These are phyloP conservation scores for Thermothielavioides terrestris DNA, from an alignment of 495 filamentous ascomycete species.

Conservation along the genomic window DNA sequence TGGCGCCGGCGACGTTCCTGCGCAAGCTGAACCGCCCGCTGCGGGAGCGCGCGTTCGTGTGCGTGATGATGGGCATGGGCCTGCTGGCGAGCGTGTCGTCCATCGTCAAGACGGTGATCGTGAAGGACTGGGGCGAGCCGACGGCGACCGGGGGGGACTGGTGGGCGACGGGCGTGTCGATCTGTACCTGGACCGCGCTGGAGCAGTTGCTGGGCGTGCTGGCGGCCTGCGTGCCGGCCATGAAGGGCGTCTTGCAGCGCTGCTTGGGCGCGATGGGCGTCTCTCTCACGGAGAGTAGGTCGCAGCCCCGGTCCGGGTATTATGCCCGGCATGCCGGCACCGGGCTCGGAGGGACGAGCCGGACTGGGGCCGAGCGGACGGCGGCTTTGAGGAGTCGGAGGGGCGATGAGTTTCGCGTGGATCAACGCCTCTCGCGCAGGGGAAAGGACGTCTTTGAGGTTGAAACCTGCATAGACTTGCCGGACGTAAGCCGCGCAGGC, in stretches of 20 bases:
- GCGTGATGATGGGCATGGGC: constrained; percentile 23
- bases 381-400: constrained; percentile 2
- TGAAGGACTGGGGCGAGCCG: constrained; percentile 14
- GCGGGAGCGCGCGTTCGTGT: constrained; percentile 22
- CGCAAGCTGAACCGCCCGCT: constrained; percentile 21
- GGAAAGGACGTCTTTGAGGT: constrained; percentile 12
- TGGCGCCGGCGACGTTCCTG: constrained; percentile 18
- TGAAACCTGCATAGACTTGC: constrained; percentile 18
- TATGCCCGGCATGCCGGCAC: background rate
- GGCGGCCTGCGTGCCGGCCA: constrained; percentile 21
- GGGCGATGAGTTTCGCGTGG: background rate
- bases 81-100: constrained; percentile 15
- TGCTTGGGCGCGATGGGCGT: constrained; percentile 14
- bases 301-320: background rate
- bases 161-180: constrained; percentile 14
- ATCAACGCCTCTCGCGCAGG: background rate
- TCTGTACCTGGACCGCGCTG: constrained; percentile 19
- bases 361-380: background rate
- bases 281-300: constrained; percentile 10
- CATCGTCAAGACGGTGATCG: constrained; percentile 21
- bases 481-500: constrained; percentile 8
- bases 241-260: constrained; percentile 16
- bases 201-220: constrained; percentile 21
- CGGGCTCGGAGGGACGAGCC: background rate
- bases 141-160: constrained; percentile 4